Evolutionary conservation across 1,284 basidiomycete species (phyloP).

Genomic region (Cutaneotrichosporon dermatis): DNA sequence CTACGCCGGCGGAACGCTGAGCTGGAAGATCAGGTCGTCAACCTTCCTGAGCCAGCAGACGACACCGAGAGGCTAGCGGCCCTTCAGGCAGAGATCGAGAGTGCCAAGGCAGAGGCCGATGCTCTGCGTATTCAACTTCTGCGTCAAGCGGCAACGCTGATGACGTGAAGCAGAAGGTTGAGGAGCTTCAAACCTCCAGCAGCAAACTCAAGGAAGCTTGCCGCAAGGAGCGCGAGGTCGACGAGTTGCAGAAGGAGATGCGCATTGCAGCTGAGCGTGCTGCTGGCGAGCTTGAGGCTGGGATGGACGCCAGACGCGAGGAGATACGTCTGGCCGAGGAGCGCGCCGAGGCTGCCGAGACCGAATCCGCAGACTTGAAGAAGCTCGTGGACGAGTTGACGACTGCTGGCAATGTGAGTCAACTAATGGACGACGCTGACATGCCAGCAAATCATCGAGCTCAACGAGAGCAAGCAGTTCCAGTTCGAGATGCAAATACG

Average conservation of each 20-base stretch:
- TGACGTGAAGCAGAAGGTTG: slow-evolving; percentile 31
- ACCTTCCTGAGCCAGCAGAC: not conserved
- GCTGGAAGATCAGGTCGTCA: slow-evolving; percentile 24
- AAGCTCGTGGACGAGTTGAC: slow-evolving; percentile 44
- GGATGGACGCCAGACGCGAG: slow-evolving; percentile 44
- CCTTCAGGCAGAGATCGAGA: slow-evolving; percentile 31
- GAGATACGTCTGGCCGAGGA: slow-evolving; percentile 43
- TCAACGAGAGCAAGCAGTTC: slow-evolving; percentile 78
- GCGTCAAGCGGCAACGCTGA: slow-evolving; percentile 39
- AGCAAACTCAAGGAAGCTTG: slow-evolving; percentile 24
- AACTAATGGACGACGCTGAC: too few relatives aligned
- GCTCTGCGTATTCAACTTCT: slow-evolving; percentile 30
- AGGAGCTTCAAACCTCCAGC: slow-evolving; percentile 37
- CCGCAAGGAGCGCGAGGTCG: slow-evolving; percentile 33
- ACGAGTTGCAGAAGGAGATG: slow-evolving; percentile 41
- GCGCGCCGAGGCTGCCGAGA: slow-evolving; percentile 37
- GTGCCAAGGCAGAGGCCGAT: slow-evolving; percentile 30
- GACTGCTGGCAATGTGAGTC: slow-evolving; percentile 43
- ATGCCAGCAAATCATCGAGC: slow-evolving; percentile 74
- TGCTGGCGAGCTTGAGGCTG: slow-evolving; percentile 44
- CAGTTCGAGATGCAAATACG: slow-evolving; percentile 69
- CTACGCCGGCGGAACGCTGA: slow-evolving; percentile 36
- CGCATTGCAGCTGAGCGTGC: slow-evolving; percentile 38
- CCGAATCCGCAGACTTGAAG: slow-evolving; percentile 33
- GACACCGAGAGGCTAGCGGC: slow-evolving; percentile 12